Evolutionary conservation across 2,329 filamentous ascomycete species (phyloP).

Genomic region (Didymella pinodella): DNA sequence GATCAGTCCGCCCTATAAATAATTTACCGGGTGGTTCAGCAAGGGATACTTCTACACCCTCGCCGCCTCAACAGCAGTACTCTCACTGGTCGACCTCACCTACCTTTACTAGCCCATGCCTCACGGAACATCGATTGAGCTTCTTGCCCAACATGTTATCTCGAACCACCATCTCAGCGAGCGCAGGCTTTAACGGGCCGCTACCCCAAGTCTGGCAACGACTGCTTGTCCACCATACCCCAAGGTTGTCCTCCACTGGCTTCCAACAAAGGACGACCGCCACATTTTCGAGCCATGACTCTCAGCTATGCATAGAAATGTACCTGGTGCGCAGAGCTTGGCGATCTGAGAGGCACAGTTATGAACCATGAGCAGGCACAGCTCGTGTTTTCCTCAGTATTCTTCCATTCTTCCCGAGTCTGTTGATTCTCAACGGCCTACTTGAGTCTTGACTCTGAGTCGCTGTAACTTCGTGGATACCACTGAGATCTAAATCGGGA

Average conservation of each 20-base stretch:
- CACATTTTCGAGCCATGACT: constrained; percentile 1
- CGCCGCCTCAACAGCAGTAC: neutral
- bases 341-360: constrained; percentile 2
- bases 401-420: neutral
- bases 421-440: neutral
- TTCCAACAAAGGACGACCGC: constrained; percentile 17
- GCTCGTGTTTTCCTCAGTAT: neutral
- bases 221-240: neutral
- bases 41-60: constrained; percentile 10
- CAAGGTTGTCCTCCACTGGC: neutral
- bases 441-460: neutral
- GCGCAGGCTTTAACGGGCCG: neutral
- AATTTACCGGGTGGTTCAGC: constrained; percentile 8
- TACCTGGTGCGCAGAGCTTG: neutral
- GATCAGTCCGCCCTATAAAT: constrained; percentile 3
- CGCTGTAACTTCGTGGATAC: neutral
- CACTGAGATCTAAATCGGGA: neutral
- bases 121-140: constrained; percentile 2
- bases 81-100: neutral
- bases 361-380: constrained; percentile 1
- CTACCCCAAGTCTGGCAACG: constrained; percentile 5
- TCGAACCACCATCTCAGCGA: neutral
- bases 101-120: neutral
- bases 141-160: constrained; percentile 14
- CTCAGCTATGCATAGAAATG: neutral